These are phyloP conservation scores for Vinca minor DNA, from an alignment of 257 asterid genomes.

Conservation along the genomic window DNA sequence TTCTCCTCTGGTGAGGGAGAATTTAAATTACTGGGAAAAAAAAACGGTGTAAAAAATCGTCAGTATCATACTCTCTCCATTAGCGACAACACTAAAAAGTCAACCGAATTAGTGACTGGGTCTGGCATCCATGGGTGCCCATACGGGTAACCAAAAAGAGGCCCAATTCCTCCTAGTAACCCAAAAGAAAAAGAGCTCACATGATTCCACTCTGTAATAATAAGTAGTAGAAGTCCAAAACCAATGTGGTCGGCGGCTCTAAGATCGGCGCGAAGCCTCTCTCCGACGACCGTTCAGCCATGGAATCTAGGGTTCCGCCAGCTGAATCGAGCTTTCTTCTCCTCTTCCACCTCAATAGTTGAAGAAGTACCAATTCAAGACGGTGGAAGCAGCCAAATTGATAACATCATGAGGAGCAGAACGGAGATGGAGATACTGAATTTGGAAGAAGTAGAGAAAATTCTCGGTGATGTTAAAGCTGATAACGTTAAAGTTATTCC, in stretches of 20 bases:
- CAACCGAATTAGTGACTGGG: too few relatives aligned
- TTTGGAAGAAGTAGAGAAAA: constrained; percentile 72
- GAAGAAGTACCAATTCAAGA: neutral
- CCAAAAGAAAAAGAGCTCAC: too few relatives aligned
- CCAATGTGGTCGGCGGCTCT: constrained; percentile 53
- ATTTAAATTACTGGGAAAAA: too few relatives aligned
- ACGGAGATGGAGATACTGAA: constrained; percentile 55
- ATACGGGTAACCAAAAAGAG: too few relatives aligned
- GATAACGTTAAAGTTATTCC: constrained; percentile 62
- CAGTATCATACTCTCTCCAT: too few relatives aligned
- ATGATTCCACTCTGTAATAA: too few relatives aligned
- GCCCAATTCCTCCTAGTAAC: too few relatives aligned
- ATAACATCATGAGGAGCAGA: constrained; percentile 2
- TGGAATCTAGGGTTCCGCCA: constrained; percentile 26
- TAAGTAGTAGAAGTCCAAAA: too few relatives aligned
- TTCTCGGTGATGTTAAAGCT: constrained; percentile 75
- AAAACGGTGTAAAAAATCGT: too few relatives aligned
- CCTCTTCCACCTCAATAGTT: constrained; percentile 25
- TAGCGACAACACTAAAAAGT: too few relatives aligned
- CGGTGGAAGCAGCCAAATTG: neutral
- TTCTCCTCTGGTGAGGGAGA: too few relatives aligned
- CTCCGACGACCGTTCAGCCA: constrained; percentile 19
- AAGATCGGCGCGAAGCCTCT: constrained; percentile 40
- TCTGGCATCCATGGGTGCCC: too few relatives aligned
- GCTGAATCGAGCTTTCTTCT: constrained; percentile 28